Evolutionary conservation across 176 grass and related monocot species (phyloP).

Genomic region (Musa beccarii): DNA sequence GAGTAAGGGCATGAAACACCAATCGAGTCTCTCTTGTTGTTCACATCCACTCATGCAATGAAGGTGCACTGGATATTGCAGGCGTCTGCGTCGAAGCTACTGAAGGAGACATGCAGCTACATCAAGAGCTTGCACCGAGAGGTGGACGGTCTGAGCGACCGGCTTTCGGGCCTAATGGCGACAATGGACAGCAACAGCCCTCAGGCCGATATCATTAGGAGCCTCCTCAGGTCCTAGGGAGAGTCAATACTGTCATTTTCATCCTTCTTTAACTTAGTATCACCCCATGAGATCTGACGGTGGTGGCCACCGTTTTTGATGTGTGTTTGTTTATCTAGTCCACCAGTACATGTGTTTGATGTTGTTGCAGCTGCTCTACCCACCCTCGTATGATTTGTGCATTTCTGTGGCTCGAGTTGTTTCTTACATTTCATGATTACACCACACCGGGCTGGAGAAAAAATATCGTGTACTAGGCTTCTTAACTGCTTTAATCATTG

Average conservation of each 20-base stretch:
- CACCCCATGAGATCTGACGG: too few relatives aligned
- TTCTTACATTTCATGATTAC: background rate
- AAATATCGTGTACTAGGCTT: background rate
- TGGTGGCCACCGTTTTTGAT: background rate
- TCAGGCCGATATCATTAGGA: slow-evolving; percentile 11
- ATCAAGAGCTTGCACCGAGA: slow-evolving; percentile 15
- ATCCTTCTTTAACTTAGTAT: too few relatives aligned
- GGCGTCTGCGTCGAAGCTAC: background rate
- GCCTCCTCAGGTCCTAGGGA: slow-evolving; percentile 5
- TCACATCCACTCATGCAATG: too few relatives aligned
- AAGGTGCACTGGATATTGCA: background rate
- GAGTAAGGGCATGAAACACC: slow-evolving; percentile 33
- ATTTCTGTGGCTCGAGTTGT: background rate
- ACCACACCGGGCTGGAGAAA: background rate
- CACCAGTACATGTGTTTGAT: background rate
- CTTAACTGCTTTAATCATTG: background rate
- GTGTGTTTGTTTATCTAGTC: too few relatives aligned
- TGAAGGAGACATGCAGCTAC: slow-evolving; percentile 16
- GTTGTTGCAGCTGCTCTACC: background rate
- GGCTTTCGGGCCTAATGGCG: slow-evolving; percentile 1
- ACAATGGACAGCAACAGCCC: slow-evolving; percentile 10
- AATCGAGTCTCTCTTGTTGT: too few relatives aligned
- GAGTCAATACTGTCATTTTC: too few relatives aligned
- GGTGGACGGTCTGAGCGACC: slow-evolving; percentile 9
- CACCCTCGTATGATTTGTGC: too few relatives aligned